Base-by-base conservation (phyloP, 306 rosid species). In the Calophaca sinica region DNA sequence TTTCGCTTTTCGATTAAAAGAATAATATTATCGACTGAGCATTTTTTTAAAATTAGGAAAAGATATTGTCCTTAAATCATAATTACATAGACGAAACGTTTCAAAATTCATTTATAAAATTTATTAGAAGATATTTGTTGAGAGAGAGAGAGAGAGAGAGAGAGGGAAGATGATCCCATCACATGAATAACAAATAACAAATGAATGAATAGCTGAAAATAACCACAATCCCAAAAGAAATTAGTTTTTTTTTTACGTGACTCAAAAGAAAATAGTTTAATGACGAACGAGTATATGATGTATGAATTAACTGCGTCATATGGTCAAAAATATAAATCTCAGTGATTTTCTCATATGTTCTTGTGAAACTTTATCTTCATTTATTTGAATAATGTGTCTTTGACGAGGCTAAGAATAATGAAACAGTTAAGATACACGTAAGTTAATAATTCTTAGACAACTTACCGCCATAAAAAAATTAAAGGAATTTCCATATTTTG, bases 1-100 rank as follows among this genome's bases (percentile, higher is more conserved):
- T 52, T 53, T 65, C 41, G 62, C 60, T 54, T 55, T 76, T 63
- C 13, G 8, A 72, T 54, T 46, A 64, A 64, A 72, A 64, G 13
- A 72, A 45, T 65, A 7, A 26, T 64, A 53, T 38, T 72, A 45
- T 42, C 50, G 7, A 31, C 42, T 79, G 39, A 11, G 14, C 3
- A 6, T 46, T 69, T 29, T 62, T 20, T 20, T 20, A 20, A 20
- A 11, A 42, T 42, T 52, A 3, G 10, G 62, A 20, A 80, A 42
- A 53, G 2, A 46, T 68, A 33, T 46, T 68, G 54, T n/a, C 5
- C 14, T 35, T 62, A 39, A 50, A 49, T 60, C 70, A 77, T 50
- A 48, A 69, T 60, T 69, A 58, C 41, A 35, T 8, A 12, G 10
- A 44, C 31, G 31, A 69, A 51, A 68, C 35, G 42, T 48, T 35